Evolutionary conservation across 2,329 filamentous ascomycete species (phyloP).

Genomic region (Sporothrix inflata): DNA sequence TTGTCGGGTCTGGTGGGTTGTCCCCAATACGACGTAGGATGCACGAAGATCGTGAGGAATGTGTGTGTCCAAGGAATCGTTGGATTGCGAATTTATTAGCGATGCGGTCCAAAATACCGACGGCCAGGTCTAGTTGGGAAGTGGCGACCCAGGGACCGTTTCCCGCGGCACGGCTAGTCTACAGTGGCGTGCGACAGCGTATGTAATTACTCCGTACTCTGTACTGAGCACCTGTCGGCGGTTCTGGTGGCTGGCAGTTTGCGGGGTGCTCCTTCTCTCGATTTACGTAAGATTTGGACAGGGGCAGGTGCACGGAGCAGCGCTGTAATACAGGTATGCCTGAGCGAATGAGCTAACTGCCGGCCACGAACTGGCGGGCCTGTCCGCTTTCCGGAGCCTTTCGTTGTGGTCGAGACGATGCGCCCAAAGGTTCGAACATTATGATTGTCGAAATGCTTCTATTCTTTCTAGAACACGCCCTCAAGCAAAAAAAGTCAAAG

Average conservation of each 20-base stretch:
- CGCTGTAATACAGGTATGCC: neutral
- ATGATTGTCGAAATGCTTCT: neutral
- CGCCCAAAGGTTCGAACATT: neutral
- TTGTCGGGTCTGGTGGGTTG: neutral
- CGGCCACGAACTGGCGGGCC: neutral
- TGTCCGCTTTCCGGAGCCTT: neutral
- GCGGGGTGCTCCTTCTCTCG: conserved; percentile 6
- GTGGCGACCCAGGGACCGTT: conserved; percentile 3
- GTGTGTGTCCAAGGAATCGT: neutral
- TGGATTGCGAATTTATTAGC: neutral
- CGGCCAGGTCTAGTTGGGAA: neutral
- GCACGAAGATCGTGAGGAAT: neutral
- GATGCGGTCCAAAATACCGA: conserved; percentile 1
- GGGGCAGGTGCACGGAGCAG: conserved; percentile 8
- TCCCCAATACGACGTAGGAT: neutral
- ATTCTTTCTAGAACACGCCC: neutral
- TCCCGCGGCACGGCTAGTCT: neutral
- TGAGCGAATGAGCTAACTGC: neutral
- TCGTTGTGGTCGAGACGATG: neutral
- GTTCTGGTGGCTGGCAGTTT: neutral
- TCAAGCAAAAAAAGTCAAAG: neutral
- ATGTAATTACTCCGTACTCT: neutral
- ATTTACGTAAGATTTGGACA: conserved; percentile 19
- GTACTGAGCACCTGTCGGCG: neutral
- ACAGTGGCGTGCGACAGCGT: conserved; percentile 18